phyloP scores from a whole-genome alignment of 2,329 filamentous ascomycete genomes.

The Trichoderma sp. region DNA sequence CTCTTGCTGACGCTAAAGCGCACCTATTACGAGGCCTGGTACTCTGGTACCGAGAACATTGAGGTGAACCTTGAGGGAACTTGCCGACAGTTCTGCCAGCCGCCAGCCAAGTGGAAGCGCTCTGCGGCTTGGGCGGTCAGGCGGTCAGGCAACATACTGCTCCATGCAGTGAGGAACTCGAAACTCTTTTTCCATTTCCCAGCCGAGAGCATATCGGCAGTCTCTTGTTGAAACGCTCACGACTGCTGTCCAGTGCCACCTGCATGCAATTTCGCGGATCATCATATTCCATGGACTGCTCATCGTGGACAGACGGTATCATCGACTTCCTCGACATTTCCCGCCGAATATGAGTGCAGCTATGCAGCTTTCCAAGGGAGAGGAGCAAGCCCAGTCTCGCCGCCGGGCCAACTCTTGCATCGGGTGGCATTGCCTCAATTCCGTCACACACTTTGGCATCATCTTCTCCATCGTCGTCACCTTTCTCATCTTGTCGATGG shows the following conservation, averaged over 20 bases:
- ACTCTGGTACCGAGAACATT: too few species aligned
- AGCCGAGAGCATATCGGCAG: neutral
- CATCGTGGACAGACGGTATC: neutral
- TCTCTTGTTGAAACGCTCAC: neutral
- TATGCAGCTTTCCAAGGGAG: neutral
- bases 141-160: neutral
- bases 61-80: neutral
- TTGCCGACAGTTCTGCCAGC: neutral
- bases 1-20: neutral
- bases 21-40: neutral
- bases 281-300: neutral
- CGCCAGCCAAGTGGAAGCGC: neutral
- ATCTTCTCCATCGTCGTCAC: slow-evolving; percentile 43
- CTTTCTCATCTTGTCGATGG: slow-evolving; percentile 36
- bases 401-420: slow-evolving; percentile 33
- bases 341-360: neutral
- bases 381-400: neutral
- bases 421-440: slow-evolving; percentile 47
- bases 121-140: neutral
- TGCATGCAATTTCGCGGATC: neutral
- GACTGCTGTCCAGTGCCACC: neutral
- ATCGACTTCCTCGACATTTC: neutral
- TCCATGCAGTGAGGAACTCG: neutral
- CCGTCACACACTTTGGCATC: slow-evolving; percentile 44
- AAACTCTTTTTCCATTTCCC: neutral